These are phyloP conservation scores for Bigelowiella natans DNA, from an alignment of 78 protist genomes.

Conservation along the genomic window DNA sequence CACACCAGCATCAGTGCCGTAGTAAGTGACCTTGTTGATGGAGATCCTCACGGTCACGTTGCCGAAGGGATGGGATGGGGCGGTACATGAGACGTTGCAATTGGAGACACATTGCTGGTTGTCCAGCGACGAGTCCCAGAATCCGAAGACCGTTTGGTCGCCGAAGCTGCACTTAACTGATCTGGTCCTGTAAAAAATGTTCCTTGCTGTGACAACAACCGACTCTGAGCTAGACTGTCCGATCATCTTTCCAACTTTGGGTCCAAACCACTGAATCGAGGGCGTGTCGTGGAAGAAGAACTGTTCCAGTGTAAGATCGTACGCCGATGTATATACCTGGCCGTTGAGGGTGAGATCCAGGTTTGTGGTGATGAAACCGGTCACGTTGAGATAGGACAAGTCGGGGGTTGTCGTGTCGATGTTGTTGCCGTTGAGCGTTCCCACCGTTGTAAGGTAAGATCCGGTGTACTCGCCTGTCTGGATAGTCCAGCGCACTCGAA, in stretches of 20 bases:
- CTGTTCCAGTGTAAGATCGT: background rate
- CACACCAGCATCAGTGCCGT: background rate
- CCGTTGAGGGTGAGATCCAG: background rate
- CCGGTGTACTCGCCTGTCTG: background rate
- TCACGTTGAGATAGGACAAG: background rate
- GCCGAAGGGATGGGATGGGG: background rate
- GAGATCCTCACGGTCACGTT: background rate
- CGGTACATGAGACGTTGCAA: background rate
- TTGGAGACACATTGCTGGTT: background rate
- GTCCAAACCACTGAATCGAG: background rate
- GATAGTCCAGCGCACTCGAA: background rate
- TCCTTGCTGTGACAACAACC: too few relatives aligned
- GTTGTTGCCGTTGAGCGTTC: background rate
- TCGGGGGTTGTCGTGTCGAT: background rate
- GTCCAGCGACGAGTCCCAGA: too few relatives aligned
- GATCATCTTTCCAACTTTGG: too few relatives aligned
- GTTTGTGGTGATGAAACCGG: background rate
- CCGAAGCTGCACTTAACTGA: too few relatives aligned
- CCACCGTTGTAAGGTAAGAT: background rate
- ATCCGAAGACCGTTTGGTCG: too few relatives aligned
- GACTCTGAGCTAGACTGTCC: too few relatives aligned
- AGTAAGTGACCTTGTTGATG: too few relatives aligned
- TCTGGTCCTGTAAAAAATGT: too few relatives aligned
- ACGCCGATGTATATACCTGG: background rate
- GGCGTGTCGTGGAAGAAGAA: background rate